A percentile compares a stretch with the other conserved stretches of the same genome.
phyloP scores from a whole-genome alignment of 2,329 filamentous ascomycete genomes.

The Nemania sp. region DNA sequence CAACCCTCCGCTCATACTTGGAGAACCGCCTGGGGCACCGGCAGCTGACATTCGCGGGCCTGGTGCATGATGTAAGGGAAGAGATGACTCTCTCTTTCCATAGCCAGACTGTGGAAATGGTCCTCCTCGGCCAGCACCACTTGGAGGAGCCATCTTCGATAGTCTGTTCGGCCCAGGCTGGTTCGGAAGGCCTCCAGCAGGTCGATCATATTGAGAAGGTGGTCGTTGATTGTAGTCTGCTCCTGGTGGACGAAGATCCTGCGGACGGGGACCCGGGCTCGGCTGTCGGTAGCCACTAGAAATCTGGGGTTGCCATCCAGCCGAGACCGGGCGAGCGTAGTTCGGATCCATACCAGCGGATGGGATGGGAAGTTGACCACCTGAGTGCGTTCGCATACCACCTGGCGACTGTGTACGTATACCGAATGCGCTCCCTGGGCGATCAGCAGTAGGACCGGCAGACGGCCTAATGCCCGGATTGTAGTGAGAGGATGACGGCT shows the following conservation, averaged over 20 bases:
- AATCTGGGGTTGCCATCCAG: slow-evolving; percentile 50
- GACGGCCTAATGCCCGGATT: slow-evolving; percentile 54
- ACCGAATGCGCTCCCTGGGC: slow-evolving; percentile 56
- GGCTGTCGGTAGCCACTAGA: slow-evolving; percentile 45
- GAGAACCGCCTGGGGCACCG: slow-evolving; percentile 27
- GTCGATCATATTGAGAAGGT: slow-evolving; percentile 32
- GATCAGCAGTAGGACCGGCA: slow-evolving; percentile 52
- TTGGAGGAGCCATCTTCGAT: slow-evolving; percentile 42
- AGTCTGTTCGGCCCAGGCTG: slow-evolving; percentile 43
- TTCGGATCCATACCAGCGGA: slow-evolving; percentile 45
- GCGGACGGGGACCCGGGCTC: slow-evolving; percentile 42
- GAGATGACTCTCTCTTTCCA: slow-evolving; percentile 31
- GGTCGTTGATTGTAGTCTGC: slow-evolving; percentile 33
- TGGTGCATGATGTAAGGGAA: slow-evolving; percentile 35
- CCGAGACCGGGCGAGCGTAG: slow-evolving; percentile 48
- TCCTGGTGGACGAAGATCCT: slow-evolving; percentile 35
- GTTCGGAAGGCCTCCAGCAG: slow-evolving; percentile 37
- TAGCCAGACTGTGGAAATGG: slow-evolving; percentile 34
- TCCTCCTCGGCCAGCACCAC: slow-evolving; percentile 35
- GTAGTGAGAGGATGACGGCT: slow-evolving; percentile 45
- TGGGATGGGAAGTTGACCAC: slow-evolving; percentile 49
- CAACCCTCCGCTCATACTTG: slow-evolving; percentile 37
- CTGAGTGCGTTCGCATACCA: slow-evolving; percentile 50
- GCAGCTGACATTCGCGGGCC: slow-evolving; percentile 40
- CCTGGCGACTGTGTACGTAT: slow-evolving; percentile 51